Base-by-base conservation (phyloP, 257 asterid genomes). In the Nemophila menziesii region DNA sequence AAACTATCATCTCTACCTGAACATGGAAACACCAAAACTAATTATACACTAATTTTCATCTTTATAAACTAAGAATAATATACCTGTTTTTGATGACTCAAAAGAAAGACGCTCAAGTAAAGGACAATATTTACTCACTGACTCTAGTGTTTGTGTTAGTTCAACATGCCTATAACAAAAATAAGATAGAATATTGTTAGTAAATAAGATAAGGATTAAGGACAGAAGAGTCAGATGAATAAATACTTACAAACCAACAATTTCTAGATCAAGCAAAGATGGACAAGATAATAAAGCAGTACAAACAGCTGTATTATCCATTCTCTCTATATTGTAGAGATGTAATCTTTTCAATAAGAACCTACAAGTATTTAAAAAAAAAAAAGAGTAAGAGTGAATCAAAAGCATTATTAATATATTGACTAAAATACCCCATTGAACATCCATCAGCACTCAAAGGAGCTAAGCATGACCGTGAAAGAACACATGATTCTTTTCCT, bases 1-100 rank as follows among this genome's bases (percentile, higher is more conserved):
- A 86, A 79, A 66, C 83, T 78, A 76, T 77, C 83, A 62, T 86
- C 94, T 66, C 83, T 69, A 59, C 96, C 94, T 82, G 75, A 44
- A 51, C 39, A 46, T 12, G 49, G 44, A 41, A 22, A 55, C 12
- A 12, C n/a, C n/a, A 33, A 22, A 53, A 64, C 72, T 20, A 65
- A 55, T 46, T n/a, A n/a, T n/a, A n/a, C 22, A 48, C 24, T 20
- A 39, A 37, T 49, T 8, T 49, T 13, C 38, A 49, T 44, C 19
- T 37, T 51, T 21, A 24, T 36, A 44, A 44, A 8, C 16, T 38
- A 34, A 40, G 18, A 44, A 21, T 49, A 54, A 37, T 49, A 52
- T 40, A 86, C 96, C 92, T 70, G 81, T 66, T 60, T 62, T 72
- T 8, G 92, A 71, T 14, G 92, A 76, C 56, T 81, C 94, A 40